Conservation (phyloP, 805 yeast genomes). For the Sugiyamaella mastotermitis region DNA sequence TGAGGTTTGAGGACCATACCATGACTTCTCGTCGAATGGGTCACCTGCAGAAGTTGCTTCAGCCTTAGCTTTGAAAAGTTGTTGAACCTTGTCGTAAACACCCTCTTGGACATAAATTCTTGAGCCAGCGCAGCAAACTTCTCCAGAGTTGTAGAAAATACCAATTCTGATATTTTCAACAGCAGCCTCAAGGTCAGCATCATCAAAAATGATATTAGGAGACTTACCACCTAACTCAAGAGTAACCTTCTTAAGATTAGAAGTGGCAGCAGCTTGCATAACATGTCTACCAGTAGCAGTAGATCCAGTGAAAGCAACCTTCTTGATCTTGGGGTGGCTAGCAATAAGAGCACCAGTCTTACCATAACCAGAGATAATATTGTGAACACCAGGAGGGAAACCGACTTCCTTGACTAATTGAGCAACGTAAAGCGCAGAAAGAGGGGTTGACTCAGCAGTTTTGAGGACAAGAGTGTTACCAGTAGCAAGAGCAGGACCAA, state of each 20-base stretch:
- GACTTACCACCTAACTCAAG: slow-evolving; percentile 96
- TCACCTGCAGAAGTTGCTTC: slow-evolving; percentile 50
- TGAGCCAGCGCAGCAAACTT: slow-evolving; percentile 93
- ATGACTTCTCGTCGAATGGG: slow-evolving; percentile 67
- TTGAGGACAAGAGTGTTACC: slow-evolving; percentile 72
- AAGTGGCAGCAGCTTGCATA: slow-evolving; percentile 68
- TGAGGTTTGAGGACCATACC: slow-evolving; percentile 91
- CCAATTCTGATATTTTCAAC: slow-evolving; percentile 70
- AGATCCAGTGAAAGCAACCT: slow-evolving; percentile 93
- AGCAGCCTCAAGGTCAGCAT: slow-evolving; percentile 74
- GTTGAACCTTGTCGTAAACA: slow-evolving; percentile 68
- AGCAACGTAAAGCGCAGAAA: slow-evolving; percentile 59
- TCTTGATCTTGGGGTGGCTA: slow-evolving; percentile 59
- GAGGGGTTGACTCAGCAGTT: slow-evolving; percentile 72
- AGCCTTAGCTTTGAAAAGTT: slow-evolving; percentile 48
- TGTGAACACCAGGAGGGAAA: slow-evolving; percentile 70
- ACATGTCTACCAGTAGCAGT: slow-evolving; percentile 82
- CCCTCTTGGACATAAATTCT: slow-evolving; percentile 83
- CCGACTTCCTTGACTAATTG: slow-evolving; percentile 59
- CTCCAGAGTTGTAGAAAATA: slow-evolving; percentile 91
- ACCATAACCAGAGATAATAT: slow-evolving; percentile 68
- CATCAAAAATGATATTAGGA: slow-evolving; percentile 82
- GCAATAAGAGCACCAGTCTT: slow-evolving; percentile 63
- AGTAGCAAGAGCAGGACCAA: slow-evolving; percentile 78
- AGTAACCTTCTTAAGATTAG: slow-evolving; percentile 78